Evolutionary conservation across 2,329 filamentous ascomycete genomes (phyloP).

Genomic region (Cladobotryum protrusum): DNA sequence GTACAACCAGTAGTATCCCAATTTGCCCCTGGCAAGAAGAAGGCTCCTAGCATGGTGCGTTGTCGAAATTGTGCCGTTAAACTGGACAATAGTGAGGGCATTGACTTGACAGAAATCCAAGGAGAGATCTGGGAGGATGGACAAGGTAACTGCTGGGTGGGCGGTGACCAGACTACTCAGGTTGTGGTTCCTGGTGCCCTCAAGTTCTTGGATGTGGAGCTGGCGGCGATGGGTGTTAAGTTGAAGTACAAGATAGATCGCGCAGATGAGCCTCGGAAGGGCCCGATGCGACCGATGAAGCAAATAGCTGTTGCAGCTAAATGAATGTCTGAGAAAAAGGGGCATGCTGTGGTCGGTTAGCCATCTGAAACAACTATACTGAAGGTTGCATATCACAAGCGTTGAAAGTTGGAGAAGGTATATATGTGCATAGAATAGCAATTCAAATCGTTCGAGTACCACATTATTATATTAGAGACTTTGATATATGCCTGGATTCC

Average conservation of each 20-base stretch:
- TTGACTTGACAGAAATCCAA: slow-evolving; percentile 50
- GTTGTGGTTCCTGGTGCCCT: slow-evolving; percentile 91
- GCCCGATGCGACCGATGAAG: slow-evolving; percentile 38
- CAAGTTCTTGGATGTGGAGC: slow-evolving; percentile 88
- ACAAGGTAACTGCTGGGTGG: slow-evolving; percentile 73
- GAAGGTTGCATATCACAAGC: too few relatives aligned
- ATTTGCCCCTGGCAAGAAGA: slow-evolving; percentile 55
- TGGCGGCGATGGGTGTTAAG: slow-evolving; percentile 93
- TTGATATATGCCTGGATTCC: too few relatives aligned
- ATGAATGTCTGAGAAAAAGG: neutral
- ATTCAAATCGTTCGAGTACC: too few relatives aligned
- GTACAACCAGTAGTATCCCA: slow-evolving; percentile 72
- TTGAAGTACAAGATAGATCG: slow-evolving; percentile 69
- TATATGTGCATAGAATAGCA: too few relatives aligned
- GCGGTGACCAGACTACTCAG: slow-evolving; percentile 83
- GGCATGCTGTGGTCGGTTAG: neutral
- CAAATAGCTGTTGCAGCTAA: slow-evolving; percentile 8
- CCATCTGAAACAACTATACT: neutral
- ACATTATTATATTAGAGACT: too few relatives aligned
- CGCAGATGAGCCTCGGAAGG: slow-evolving; percentile 59
- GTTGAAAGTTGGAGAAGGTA: too few relatives aligned
- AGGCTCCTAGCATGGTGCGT: slow-evolving; percentile 62
- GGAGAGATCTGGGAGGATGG: slow-evolving; percentile 92
- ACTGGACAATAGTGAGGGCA: slow-evolving; percentile 51
- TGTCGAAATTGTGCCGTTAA: slow-evolving; percentile 70